A percentile compares a stretch with the other conserved stretches of the same genome.
Conservation (phyloP, 176 grass and related monocot species). For the Pharus latifolius region DNA sequence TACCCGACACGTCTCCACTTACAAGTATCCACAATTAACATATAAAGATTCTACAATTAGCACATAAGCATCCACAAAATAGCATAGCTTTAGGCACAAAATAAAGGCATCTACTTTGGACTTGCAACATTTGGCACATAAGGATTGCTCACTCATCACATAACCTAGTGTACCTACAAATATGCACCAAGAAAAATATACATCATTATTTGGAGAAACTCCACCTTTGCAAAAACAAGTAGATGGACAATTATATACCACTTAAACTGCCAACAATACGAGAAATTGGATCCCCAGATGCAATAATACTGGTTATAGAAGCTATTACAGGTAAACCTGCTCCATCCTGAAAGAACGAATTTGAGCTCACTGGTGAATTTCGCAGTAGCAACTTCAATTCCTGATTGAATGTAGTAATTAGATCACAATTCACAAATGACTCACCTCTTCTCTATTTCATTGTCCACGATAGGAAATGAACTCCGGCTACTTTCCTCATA, state of each 20-base stretch:
- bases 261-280: conserved; percentile 79
- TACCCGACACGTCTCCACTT: too few species aligned
- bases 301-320: conserved; percentile 59
- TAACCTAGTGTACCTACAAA: conserved; percentile 83
- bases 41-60: too few species aligned
- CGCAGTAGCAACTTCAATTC: not conserved
- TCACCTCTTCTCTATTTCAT: conserved; percentile 57
- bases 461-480: conserved; percentile 59
- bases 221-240: not conserved
- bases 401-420: not conserved
- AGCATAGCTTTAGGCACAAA: too few species aligned
- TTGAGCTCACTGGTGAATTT: not conserved
- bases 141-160: conserved; percentile 94
- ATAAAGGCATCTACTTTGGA: too few species aligned
- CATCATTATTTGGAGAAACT: not conserved
- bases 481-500: conserved; percentile 22
- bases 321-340: conserved; percentile 91
- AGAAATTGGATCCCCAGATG: conserved; percentile 79
- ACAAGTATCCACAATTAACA: too few species aligned
- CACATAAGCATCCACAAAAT: too few species aligned
- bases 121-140: too few species aligned
- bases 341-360: conserved; percentile 57
- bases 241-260: conserved; percentile 36
- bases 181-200: not conserved
- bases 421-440: too few species aligned